Base-by-base conservation (phyloP, 2,329 filamentous ascomycete genomes). In the Colletotrichum brevisporum region DNA sequence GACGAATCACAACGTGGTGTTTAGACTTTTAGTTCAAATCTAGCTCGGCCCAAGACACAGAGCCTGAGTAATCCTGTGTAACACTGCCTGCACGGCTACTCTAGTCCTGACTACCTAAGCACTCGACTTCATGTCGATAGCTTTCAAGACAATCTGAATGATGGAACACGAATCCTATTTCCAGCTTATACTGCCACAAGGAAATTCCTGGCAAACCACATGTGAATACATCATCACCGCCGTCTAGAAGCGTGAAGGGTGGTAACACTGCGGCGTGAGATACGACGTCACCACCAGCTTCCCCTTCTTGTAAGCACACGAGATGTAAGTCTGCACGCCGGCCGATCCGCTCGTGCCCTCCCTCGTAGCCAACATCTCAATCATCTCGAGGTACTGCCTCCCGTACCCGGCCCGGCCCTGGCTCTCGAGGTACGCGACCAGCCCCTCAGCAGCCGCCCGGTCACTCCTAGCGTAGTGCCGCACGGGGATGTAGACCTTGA, bases 401-500 rank as follows among this genome's bases (percentile, higher is more conserved):
- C 21, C 47, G 27, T 61, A 31, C 6, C n/a, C 31, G 6, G 31
- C 31, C 15, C 31, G 47, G 31, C 31, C 31, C 48, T 51, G 47
- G 16, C 58, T 43, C 26, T 61, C 6, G 27, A 61, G 21, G 47
- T 51, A 61, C 1, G 24, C 26, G 15, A 47, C 47, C 21, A 52
- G 13, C 18, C 58, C 58, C n/a, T 51, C 13, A 6, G 58, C 58
- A 27, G 36, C 13, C 21, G 31, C 47, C 13, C 63, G 36, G 47
- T 74, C 73, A 41, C 58, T 72, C 13, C 26, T 50, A 31, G 73
- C 73, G 53, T 80, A 81, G 62, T 80, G 79, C 3, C 78, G 71
- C 0, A 78, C 79, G 1, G 79, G 79, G 15, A 80, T 66, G 56
- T 80, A 80, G 2, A 76, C 67, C 67, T 80, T 80, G 2, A 74